These are phyloP conservation scores for Rhodamnia rubescens DNA, from an alignment of 345 rosid genomes.

Conservation along the genomic window DNA sequence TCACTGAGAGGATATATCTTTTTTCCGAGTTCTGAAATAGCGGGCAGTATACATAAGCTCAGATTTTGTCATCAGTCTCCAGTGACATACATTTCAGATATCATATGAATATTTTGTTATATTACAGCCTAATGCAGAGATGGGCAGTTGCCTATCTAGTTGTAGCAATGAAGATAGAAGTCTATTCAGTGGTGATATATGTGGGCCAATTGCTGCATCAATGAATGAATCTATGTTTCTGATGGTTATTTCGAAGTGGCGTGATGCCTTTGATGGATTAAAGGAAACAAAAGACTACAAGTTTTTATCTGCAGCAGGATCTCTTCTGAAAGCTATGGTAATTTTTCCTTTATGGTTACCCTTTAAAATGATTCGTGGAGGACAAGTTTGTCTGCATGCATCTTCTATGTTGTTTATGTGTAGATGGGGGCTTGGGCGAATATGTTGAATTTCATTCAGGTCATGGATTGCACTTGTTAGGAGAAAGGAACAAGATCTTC, in stretches of 20 bases:
- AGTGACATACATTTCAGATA: background rate
- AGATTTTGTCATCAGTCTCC: background rate
- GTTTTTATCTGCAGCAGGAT: conserved; percentile 71
- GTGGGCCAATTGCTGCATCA: conserved; percentile 92
- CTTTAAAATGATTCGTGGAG: background rate
- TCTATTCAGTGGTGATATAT: conserved; percentile 53
- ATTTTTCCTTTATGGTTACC: background rate
- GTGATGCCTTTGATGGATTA: conserved; percentile 63
- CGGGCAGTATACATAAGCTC: background rate
- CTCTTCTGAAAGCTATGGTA: conserved; percentile 84
- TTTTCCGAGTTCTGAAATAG: background rate
- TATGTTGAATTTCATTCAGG: background rate
- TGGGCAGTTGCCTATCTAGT: conserved; percentile 19
- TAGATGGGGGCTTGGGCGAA: background rate
- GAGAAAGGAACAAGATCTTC: background rate
- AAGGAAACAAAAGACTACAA: conserved; percentile 73
- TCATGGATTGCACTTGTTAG: background rate
- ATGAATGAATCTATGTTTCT: conserved; percentile 84
- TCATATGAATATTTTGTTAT: conserved; percentile 1
- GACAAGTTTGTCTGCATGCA: background rate
- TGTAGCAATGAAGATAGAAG: conserved; percentile 28
- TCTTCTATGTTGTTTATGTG: background rate
- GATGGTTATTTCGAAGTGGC: conserved; percentile 81
- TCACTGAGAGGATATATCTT: background rate
- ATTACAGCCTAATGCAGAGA: conserved; percentile 31